Base-by-base conservation (phyloP, 2,329 filamentous ascomycete genomes). In the Aureobasidium sp. region DNA sequence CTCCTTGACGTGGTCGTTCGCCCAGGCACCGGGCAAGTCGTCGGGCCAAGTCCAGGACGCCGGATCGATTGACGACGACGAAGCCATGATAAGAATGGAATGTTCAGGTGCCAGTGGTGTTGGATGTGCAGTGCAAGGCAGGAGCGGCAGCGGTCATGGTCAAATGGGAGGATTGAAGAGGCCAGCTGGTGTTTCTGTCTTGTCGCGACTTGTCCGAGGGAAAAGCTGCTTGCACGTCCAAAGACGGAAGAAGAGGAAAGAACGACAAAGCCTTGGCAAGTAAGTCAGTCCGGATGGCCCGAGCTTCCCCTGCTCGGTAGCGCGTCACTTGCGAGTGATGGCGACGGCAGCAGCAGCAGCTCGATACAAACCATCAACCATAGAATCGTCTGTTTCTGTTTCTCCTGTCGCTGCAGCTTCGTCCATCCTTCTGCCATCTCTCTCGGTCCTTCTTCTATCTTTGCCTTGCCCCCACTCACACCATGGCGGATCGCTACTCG, bases 401-500 rank as follows among this genome's bases (percentile, higher is more conserved):
- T 29, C 9, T 12, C 20, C 15, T 59, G 29, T 48, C 42, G 27
- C 39, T 47, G 53, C 34, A 49, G 37, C 44, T 42, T 15, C 34
- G 1, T 36, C 36, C 34, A 51, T 42, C 36, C 42, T 20, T 58
- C 31, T 48, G 53, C 42, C 29, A 39, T 42, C 42, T 55, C 44
- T 3, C 7, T 8, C 47, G 6, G 3, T 44, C 58, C 29, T 29
- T 53, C 27, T 5, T 20, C n/a, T 31, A 49, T 53, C 58, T 15
- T 22, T 42, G 14, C 51, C 17, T 27, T 51, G 15, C 22, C 29
- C 27, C 37, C 5, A 2, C 25, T 6, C 48, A 66, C 72, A 81
- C 68, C 75, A 99, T 99, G 93, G 93, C 94, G 74, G 94, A 99
- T 79, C 85, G 94, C 82, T 99, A 99, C 80, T 97, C 93, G 62